Evolutionary conservation across 75 land plant genomes (phyloP).

Genomic region (Picea glauca): DNA sequence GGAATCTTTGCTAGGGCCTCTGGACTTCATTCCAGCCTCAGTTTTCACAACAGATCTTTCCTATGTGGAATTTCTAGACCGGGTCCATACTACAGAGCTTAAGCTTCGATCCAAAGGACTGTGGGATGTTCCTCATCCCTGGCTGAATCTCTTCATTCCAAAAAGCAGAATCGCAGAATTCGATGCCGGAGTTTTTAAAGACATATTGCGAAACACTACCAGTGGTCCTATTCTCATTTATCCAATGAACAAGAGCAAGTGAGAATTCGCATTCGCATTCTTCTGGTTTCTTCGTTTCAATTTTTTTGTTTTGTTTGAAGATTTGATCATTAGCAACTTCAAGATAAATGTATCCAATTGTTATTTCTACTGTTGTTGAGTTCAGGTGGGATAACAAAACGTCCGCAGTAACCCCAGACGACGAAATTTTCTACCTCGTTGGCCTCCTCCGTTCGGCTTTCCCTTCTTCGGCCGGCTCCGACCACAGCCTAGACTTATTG

Average conservation of each 20-base stretch:
- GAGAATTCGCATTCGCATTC: conserved; percentile 15
- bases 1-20: conserved; percentile 42
- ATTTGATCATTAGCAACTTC: not conserved
- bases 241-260: conserved; percentile 88
- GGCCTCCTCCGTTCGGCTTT: conserved; percentile 42
- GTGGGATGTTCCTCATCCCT: conserved; percentile 94
- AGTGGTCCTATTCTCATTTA: conserved; percentile 88
- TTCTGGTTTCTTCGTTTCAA: not conserved
- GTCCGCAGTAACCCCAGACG: conserved; percentile 70
- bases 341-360: not conserved
- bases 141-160: conserved; percentile 90
- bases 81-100: conserved; percentile 80
- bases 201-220: conserved; percentile 51
- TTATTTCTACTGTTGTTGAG: not conserved
- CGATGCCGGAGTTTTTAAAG: conserved; percentile 67
- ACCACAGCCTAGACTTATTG: conserved; percentile 23
- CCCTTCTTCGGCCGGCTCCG: conserved; percentile 11
- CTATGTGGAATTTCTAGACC: conserved; percentile 79
- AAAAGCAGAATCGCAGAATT: conserved; percentile 61
- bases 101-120: conserved; percentile 69
- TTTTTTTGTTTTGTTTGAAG: not conserved
- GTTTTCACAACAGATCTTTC: conserved; percentile 68
- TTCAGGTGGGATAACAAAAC: conserved; percentile 71
- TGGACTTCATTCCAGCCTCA: conserved; percentile 53
- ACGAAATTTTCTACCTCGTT: conserved; percentile 72